Conservation (phyloP, 495 filamentous ascomycete species). For the Aspergillus haitiensis region DNA sequence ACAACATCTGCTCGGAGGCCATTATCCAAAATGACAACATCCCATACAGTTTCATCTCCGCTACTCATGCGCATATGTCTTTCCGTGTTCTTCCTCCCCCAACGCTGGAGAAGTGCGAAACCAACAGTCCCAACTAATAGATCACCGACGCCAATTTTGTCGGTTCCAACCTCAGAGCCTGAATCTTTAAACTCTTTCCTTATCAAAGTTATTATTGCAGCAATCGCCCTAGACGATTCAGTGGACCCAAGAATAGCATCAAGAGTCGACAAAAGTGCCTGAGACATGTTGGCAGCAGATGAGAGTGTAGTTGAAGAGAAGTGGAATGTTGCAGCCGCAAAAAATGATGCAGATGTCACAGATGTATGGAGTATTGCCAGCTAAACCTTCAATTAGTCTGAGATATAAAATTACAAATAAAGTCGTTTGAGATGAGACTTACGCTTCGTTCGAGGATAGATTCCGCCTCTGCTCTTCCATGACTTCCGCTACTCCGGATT, state of each 20-base stretch:
- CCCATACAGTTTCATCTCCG: slow-evolving; percentile 70
- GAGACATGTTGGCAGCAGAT: slow-evolving; percentile 61
- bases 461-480: slow-evolving; percentile 61
- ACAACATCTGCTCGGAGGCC: slow-evolving; percentile 61
- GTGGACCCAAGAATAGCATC: slow-evolving; percentile 77
- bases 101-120: slow-evolving; percentile 69
- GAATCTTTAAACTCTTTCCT: slow-evolving; percentile 69
- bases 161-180: slow-evolving; percentile 55
- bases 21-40: slow-evolving; percentile 72
- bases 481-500: slow-evolving; percentile 51
- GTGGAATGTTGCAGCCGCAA: slow-evolving; percentile 72
- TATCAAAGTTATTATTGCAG: slow-evolving; percentile 72
- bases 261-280: slow-evolving; percentile 63
- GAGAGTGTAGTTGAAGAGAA: slow-evolving; percentile 63
- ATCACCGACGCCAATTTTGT: slow-evolving; percentile 64
- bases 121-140: slow-evolving; percentile 66
- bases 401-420: not conserved
- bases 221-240: slow-evolving; percentile 77
- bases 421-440: slow-evolving; percentile 18
- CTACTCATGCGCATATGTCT: slow-evolving; percentile 51
- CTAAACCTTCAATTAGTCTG: slow-evolving; percentile 27
- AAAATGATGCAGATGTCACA: slow-evolving; percentile 62
- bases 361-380: slow-evolving; percentile 62
- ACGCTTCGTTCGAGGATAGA: slow-evolving; percentile 61
- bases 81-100: slow-evolving; percentile 62